These are phyloP conservation scores for Triticum monococcum DNA, from an alignment of 176 grass and related monocot genomes.

Conservation along the genomic window DNA sequence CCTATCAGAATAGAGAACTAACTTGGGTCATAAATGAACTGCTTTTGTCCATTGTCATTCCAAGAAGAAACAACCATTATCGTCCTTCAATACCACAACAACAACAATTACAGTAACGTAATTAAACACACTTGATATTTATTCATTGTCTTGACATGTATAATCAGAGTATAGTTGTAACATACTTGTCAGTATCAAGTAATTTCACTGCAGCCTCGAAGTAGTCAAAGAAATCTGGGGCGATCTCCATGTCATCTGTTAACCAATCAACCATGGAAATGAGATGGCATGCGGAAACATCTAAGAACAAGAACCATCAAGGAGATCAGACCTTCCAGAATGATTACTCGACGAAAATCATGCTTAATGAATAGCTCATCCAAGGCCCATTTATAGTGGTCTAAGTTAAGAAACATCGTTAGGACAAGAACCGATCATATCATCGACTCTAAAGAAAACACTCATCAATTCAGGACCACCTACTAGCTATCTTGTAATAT, in stretches of 20 bases:
- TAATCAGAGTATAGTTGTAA: constrained; percentile 13
- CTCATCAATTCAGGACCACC: constrained; percentile 27
- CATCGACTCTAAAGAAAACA: constrained; percentile 10
- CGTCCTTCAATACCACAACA: constrained; percentile 50
- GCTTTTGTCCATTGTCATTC: constrained; percentile 95
- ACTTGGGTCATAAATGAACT: constrained; percentile 91
- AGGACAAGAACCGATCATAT: constrained; percentile 28
- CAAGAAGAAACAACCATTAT: constrained; percentile 99
- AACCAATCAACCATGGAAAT: too few relatives aligned
- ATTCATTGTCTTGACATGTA: constrained; percentile 12
- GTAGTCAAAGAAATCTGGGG: too few relatives aligned
- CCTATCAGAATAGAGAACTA: constrained; percentile 32
- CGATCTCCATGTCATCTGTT: too few relatives aligned
- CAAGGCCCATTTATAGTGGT: constrained; percentile 97
- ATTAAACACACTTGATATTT: constrained; percentile 15
- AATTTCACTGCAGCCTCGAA: constrained; percentile 69
- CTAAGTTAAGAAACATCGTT: constrained; percentile 48
- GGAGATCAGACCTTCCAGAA: constrained; percentile 82
- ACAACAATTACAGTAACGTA: constrained; percentile 25
- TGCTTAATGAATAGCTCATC: constrained; percentile 81
- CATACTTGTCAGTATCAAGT: constrained; percentile 92
- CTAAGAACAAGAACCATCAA: constrained; percentile 24
- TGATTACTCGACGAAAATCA: constrained; percentile 87
- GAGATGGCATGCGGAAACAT: too few relatives aligned
- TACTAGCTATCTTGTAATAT: constrained; percentile 99